phyloP scores from a whole-genome alignment of 2,329 filamentous ascomycete genomes.

The Pseudopyrenochaeta lycopersici region DNA sequence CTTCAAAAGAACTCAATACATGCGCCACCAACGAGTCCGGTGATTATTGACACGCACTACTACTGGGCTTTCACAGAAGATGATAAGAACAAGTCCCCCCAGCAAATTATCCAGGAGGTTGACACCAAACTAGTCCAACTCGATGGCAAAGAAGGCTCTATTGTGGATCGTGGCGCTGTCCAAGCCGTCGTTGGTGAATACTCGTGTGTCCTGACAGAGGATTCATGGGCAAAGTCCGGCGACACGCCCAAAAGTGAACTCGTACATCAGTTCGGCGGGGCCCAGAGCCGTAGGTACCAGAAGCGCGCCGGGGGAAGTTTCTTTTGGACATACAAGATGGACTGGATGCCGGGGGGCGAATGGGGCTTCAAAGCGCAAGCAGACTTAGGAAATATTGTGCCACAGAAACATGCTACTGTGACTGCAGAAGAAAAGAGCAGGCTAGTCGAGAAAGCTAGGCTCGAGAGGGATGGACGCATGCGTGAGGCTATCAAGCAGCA shows the following conservation, averaged over 20 bases:
- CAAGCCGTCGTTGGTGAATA: constrained; percentile 67
- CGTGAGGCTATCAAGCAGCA: constrained; percentile 54
- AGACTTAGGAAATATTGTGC: constrained; percentile 53
- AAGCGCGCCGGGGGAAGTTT: constrained; percentile 61
- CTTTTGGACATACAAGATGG: constrained; percentile 70
- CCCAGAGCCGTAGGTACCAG: constrained; percentile 60
- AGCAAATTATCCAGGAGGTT: constrained; percentile 61
- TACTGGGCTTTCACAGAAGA: constrained; percentile 67
- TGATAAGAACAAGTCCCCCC: constrained; percentile 61
- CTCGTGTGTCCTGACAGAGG: constrained; percentile 63
- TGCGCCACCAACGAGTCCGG: constrained; percentile 52
- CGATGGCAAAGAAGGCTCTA: constrained; percentile 57
- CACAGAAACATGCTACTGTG: constrained; percentile 43
- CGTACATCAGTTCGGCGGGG: constrained; percentile 57
- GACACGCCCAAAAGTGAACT: constrained; percentile 50
- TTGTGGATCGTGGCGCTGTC: constrained; percentile 60
- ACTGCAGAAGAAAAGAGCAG: constrained; percentile 19
- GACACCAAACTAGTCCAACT: constrained; percentile 56
- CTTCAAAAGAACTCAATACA: constrained; percentile 51
- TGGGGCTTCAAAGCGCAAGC: constrained; percentile 67
- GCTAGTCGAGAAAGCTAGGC: constrained; percentile 52
- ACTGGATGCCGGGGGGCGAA: constrained; percentile 69
- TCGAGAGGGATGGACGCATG: constrained; percentile 48
- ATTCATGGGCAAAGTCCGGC: constrained; percentile 56
- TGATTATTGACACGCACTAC: constrained; percentile 67